A percentile compares a stretch with the other conserved stretches of the same genome.
Evolutionary conservation across 257 asterid species (phyloP).

Genomic region (Nicotiana paniculata): DNA sequence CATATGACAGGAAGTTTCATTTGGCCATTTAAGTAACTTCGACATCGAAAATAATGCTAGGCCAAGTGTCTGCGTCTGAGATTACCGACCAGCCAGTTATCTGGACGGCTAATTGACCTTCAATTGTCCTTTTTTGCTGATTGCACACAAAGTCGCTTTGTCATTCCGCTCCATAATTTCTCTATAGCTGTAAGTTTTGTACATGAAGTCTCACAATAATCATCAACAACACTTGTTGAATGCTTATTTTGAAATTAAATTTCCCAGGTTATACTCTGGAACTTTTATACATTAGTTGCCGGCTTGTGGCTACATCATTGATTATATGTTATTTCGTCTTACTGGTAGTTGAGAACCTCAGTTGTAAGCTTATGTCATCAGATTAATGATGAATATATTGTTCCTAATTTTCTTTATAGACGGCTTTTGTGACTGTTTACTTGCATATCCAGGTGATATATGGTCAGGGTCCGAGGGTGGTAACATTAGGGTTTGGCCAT

Average conservation of each 20-base stretch:
- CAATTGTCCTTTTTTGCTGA: not conserved
- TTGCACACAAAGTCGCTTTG: not conserved
- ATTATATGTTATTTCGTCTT: not conserved
- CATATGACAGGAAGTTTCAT: not conserved
- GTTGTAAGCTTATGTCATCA: not conserved
- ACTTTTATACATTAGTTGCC: not conserved
- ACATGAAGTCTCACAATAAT: conserved; percentile 1
- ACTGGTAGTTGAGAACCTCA: not conserved
- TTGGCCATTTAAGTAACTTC: not conserved
- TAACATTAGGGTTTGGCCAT: conserved; percentile 69
- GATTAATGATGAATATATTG: not conserved
- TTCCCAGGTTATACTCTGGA: not conserved
- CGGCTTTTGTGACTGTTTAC: not conserved
- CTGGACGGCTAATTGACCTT: not conserved
- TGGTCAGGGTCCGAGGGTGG: conserved; percentile 95
- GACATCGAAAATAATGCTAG: not conserved
- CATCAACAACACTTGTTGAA: not conserved
- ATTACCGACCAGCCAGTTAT: not conserved
- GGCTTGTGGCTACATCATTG: not conserved
- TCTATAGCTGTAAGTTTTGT: not conserved
- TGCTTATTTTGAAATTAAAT: not conserved
- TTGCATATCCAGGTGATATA: conserved; percentile 56
- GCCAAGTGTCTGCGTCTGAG: not conserved
- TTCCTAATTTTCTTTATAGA: not conserved
- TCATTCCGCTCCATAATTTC: not conserved